phyloP scores from a whole-genome alignment of 495 filamentous ascomycete species.

The Tricharina praecox region DNA sequence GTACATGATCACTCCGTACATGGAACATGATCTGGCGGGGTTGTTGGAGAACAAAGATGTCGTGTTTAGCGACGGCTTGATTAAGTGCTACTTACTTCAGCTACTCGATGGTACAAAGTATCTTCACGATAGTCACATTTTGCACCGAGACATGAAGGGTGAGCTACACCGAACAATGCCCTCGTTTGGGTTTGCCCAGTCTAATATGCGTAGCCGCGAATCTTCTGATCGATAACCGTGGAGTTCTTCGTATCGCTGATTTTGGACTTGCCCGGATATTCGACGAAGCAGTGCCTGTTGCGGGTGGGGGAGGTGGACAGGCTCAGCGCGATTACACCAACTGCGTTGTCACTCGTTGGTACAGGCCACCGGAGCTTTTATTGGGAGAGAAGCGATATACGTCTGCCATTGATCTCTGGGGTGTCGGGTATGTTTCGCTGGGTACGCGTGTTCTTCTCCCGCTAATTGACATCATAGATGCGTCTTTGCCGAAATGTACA shows the following conservation, averaged over 20 bases:
- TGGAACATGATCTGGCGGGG: constrained; percentile 95
- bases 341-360: constrained; percentile 93
- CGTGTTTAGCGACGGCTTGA: constrained; percentile 68
- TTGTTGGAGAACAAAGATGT: constrained; percentile 88
- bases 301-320: constrained; percentile 67
- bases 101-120: constrained; percentile 78
- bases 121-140: constrained; percentile 72
- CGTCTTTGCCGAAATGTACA: constrained; percentile 97
- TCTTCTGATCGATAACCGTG: constrained; percentile 84
- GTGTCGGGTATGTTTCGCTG: constrained; percentile 54
- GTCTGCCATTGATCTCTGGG: constrained; percentile 95
- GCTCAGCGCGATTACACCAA: constrained; percentile 82
- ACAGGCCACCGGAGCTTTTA: constrained; percentile 83
- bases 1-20: constrained; percentile 98
- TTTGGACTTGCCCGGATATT: constrained; percentile 91
- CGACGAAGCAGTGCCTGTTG: constrained; percentile 63
- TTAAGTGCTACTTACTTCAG: constrained; percentile 96
- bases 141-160: constrained; percentile 95
- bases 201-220: constrained; percentile 53
- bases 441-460: background rate
- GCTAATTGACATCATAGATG: constrained; percentile 37
- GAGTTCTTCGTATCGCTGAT: constrained; percentile 90
- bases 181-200: too few species aligned
- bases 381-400: constrained; percentile 77
- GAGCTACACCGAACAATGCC: constrained; percentile 6